These are phyloP conservation scores for Diaporthe sp. DNA, from an alignment of 2,329 filamentous ascomycete species.

Conservation along the genomic window DNA sequence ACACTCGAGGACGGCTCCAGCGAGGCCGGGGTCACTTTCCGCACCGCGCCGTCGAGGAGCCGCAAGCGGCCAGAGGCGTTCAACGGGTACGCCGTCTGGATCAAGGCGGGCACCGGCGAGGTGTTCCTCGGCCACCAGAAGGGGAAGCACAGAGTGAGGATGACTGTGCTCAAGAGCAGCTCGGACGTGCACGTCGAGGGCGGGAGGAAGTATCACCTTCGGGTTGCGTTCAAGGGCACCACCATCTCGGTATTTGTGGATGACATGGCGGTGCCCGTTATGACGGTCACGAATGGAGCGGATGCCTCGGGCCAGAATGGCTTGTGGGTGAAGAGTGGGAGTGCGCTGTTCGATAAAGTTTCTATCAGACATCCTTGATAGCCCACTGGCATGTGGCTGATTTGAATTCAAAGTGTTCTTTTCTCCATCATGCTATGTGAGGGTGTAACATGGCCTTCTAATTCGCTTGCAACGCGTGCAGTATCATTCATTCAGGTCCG, in stretches of 20 bases:
- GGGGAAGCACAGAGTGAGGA: neutral
- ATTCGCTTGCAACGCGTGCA: neutral
- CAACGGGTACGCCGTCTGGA: conserved; percentile 24
- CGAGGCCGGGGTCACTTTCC: conserved; percentile 12
- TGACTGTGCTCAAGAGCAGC: neutral
- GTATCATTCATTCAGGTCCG: neutral
- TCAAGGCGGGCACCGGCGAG: neutral
- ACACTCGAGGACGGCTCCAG: neutral
- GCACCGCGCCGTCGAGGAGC: neutral
- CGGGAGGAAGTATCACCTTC: neutral
- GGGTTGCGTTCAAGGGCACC: neutral
- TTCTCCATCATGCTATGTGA: neutral
- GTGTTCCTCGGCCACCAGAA: conserved; percentile 4
- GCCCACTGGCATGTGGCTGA: too few species aligned
- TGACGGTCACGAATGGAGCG: neutral
- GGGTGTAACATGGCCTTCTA: neutral
- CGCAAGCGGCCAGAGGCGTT: neutral
- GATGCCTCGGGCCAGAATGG: neutral
- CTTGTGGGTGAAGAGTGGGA: conserved; percentile 3
- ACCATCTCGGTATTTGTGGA: neutral
- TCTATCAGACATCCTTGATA: conserved; percentile 2
- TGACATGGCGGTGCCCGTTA: neutral
- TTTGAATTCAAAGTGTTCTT: neutral
- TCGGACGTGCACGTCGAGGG: neutral
- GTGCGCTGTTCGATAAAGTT: conserved; percentile 17